Evolutionary conservation across 345 rosid genomes (phyloP).

Genomic region (Erodium maritimum): DNA sequence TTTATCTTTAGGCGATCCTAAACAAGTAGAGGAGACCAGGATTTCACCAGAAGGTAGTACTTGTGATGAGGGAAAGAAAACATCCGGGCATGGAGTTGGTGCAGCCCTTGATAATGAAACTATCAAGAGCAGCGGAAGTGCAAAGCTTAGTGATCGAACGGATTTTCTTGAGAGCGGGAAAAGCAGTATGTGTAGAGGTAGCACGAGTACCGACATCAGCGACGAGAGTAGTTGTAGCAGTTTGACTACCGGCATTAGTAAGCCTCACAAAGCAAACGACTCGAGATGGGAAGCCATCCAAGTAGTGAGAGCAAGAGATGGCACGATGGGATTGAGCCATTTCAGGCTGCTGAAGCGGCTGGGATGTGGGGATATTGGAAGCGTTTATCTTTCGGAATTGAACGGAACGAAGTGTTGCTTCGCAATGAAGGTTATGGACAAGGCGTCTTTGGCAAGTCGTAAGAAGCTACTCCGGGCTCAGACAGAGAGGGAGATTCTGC

Average conservation of each 20-base stretch:
- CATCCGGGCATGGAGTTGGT: conserved; percentile 13
- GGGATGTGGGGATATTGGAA: conserved; percentile 76
- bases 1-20: conserved; percentile 37
- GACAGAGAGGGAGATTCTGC: conserved; percentile 72
- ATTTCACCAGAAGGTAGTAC: conserved; percentile 12
- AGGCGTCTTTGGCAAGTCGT: conserved; percentile 58
- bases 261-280: conserved; percentile 77
- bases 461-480: conserved; percentile 76
- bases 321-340: conserved; percentile 57
- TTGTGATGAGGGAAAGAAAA: conserved; percentile 20
- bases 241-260: conserved; percentile 45
- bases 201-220: conserved; percentile 68
- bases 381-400: conserved; percentile 69
- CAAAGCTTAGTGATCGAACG: conserved; percentile 29
- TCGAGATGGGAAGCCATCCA: conserved; percentile 71
- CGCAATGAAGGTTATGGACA: conserved; percentile 75
- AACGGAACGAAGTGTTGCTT: conserved; percentile 58
- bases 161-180: conserved; percentile 39
- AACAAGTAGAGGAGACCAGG: conserved; percentile 12
- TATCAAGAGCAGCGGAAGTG: conserved; percentile 29
- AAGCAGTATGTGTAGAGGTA: conserved; percentile 42
- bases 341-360: conserved; percentile 65
- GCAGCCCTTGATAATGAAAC: conserved; percentile 24
- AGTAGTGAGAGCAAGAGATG: conserved; percentile 58
- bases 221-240: conserved; percentile 69